Percentiles rank a stretch among this genome's conserved stretches.
phyloP scores from a whole-genome alignment of 371 early-diverging fungal genomes.

The Mucor indicus region DNA sequence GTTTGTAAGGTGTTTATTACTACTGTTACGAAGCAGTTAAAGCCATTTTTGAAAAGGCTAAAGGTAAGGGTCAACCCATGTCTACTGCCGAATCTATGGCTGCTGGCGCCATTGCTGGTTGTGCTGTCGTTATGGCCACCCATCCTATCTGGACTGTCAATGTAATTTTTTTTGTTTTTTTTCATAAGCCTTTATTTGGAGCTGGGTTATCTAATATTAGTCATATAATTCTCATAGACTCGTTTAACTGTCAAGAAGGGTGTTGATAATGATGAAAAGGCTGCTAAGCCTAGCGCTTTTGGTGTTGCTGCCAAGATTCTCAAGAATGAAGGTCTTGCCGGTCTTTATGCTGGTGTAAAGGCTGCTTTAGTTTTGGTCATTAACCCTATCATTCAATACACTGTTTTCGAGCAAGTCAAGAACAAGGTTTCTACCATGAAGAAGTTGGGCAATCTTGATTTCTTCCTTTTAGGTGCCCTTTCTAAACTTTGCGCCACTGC shows the following conservation, averaged over 20 bases:
- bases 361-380: conserved; percentile 95
- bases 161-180: conserved; percentile 36
- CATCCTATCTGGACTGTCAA: conserved; percentile 99
- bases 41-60: conserved; percentile 70
- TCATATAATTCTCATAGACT: conserved; percentile 39
- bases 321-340: conserved; percentile 80
- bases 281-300: conserved; percentile 41
- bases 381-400: conserved; percentile 98
- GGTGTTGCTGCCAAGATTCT: conserved; percentile 66
- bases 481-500: conserved; percentile 92
- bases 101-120: conserved; percentile 90
- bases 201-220: conserved; percentile 4
- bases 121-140: conserved; percentile 83
- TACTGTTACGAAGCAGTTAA: conserved; percentile 94
- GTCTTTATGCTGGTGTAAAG: conserved; percentile 86
- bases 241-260: conserved; percentile 66
- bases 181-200: too few relatives aligned
- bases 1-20: conserved; percentile 71
- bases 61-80: conserved; percentile 58
- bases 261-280: conserved; percentile 38
- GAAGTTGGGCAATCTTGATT: conserved; percentile 77
- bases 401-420: conserved; percentile 93
- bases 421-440: conserved; percentile 52
- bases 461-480: conserved; percentile 93
- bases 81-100: conserved; percentile 84